Evolutionary conservation across 306 rosid genomes (phyloP).

Genomic region (Begonia masoniana): DNA sequence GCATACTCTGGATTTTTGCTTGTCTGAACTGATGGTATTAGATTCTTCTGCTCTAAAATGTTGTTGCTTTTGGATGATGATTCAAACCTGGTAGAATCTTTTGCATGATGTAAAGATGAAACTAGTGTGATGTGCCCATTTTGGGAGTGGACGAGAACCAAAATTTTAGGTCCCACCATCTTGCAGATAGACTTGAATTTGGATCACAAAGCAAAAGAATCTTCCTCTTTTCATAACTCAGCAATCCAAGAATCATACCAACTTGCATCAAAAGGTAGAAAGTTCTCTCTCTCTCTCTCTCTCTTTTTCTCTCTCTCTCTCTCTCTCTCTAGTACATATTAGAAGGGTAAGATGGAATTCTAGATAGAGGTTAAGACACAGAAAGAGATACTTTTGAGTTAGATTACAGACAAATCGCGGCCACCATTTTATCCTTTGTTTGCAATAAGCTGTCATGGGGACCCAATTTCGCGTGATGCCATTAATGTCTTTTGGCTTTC

Average conservation of each 20-base stretch:
- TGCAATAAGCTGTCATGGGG: conserved; percentile 9
- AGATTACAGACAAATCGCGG: conserved; percentile 2
- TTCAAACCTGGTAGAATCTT: no score
- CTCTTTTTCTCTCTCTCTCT: neutral
- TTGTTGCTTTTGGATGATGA: no score
- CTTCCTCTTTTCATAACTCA: conserved; percentile 6
- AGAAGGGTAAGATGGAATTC: no score
- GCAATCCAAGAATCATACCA: conserved; percentile 6
- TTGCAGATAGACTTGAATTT: conserved; percentile 9
- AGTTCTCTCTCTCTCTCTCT: neutral
- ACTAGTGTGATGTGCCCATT: no score
- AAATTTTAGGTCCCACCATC: neutral
- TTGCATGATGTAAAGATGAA: no score
- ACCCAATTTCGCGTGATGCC: conserved; percentile 16
- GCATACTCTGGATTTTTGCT: no score
- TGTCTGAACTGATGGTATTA: no score
- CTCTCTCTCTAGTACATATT: neutral
- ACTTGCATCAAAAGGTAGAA: conserved; percentile 12
- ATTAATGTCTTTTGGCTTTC: neutral
- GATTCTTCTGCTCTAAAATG: no score
- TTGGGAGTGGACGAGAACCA: no score
- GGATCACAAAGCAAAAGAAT: conserved; percentile 4
- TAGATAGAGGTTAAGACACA: no score
- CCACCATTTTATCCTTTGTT: conserved; percentile 3
- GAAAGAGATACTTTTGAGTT: neutral